Conservation (phyloP, 768 basidiomycete species). For the Leucocoprinus leucothites region DNA sequence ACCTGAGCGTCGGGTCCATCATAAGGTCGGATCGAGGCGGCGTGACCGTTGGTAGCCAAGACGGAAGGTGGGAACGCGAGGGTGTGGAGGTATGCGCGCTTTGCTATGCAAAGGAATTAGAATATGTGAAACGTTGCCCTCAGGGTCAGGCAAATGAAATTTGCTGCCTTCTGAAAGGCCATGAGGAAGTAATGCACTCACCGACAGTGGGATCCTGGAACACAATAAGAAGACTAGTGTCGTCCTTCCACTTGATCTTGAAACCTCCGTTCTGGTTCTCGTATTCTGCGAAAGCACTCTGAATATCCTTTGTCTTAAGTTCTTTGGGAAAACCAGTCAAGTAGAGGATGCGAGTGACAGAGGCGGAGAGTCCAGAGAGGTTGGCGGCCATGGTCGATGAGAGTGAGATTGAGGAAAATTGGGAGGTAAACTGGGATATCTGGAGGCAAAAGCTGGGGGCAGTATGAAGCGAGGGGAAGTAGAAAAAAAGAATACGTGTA, state of each 20-base stretch:
- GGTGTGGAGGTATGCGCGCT: constrained; percentile 91
- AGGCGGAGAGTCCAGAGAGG: constrained; percentile 83
- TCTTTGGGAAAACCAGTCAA: constrained; percentile 92
- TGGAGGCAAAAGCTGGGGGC: constrained; percentile 6
- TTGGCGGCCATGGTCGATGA: constrained; percentile 56
- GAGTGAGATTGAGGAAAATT: neutral
- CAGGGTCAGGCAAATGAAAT: neutral
- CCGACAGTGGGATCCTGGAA: constrained; percentile 89
- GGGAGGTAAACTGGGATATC: constrained; percentile 13
- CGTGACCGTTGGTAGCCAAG: constrained; percentile 53
- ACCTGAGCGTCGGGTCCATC: constrained; percentile 90
- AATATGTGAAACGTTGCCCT: constrained; percentile 3
- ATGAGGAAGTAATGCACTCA: constrained; percentile 42
- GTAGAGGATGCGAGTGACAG: constrained; percentile 92
- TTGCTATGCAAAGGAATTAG: constrained; percentile 50
- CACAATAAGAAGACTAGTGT: constrained; percentile 92
- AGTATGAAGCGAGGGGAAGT: constrained; percentile 13
- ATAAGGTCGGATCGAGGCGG: constrained; percentile 81
- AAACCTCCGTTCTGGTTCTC: constrained; percentile 86
- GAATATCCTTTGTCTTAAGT: constrained; percentile 97
- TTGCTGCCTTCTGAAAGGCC: constrained; percentile 1
- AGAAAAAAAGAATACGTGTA: constrained; percentile 19
- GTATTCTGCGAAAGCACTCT: constrained; percentile 86
- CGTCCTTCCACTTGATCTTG: constrained; percentile 99
- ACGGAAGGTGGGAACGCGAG: constrained; percentile 79